These are phyloP conservation scores for Trichoderma koningii DNA, from an alignment of 2,329 filamentous ascomycete genomes.

Conservation along the genomic window DNA sequence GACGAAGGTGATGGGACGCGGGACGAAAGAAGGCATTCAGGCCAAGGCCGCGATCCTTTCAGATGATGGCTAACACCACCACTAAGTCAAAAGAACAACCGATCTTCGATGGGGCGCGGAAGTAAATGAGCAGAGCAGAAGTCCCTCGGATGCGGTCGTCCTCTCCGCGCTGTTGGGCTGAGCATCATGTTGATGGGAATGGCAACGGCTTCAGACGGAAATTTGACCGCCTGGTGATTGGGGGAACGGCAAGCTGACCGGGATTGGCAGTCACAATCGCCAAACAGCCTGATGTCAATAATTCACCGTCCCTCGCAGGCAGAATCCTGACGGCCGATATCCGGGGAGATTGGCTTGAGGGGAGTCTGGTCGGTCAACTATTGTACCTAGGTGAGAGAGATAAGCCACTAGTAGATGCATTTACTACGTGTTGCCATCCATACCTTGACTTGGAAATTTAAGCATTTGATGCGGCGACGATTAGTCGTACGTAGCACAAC, in stretches of 20 bases:
- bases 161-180: constrained; percentile 5
- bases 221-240: constrained; percentile 10
- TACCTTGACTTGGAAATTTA: constrained; percentile 12
- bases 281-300: constrained; percentile 22
- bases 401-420: constrained; percentile 19
- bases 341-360: constrained; percentile 12
- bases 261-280: constrained; percentile 10
- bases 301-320: constrained; percentile 8
- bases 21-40: background rate
- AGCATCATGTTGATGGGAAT: background rate
- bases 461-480: constrained; percentile 10
- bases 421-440: too few species aligned
- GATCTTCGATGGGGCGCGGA: background rate
- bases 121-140: constrained; percentile 17
- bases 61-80: background rate
- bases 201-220: constrained; percentile 1
- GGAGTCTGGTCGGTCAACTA: background rate
- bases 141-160: background rate
- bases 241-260: background rate
- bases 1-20: too few species aligned
- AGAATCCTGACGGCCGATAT: constrained; percentile 24
- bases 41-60: background rate
- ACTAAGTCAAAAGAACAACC: background rate
- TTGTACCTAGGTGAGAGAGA: background rate
- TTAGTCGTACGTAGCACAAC: background rate